Evolutionary conservation across 176 grass and related monocot species (phyloP).

Genomic region (Carex myosuroides): DNA sequence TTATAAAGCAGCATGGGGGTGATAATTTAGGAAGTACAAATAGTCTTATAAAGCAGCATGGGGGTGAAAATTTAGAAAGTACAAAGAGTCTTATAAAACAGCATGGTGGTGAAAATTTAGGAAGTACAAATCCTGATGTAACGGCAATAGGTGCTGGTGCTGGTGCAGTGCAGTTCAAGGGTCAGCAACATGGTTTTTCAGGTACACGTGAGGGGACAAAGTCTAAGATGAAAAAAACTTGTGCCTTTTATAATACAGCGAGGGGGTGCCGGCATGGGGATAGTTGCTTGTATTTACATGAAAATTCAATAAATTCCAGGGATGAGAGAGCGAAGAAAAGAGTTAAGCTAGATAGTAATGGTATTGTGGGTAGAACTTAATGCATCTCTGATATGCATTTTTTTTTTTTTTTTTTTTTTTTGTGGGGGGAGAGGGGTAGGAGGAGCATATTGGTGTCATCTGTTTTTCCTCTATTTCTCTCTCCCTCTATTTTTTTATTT

Average conservation of each 20-base stretch:
- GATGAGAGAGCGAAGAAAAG: slow-evolving; percentile 65
- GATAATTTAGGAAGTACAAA: slow-evolving; percentile 44
- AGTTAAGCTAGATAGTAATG: slow-evolving; percentile 65
- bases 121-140: slow-evolving; percentile 22
- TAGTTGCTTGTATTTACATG: slow-evolving; percentile 75
- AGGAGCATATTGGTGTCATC: background rate
- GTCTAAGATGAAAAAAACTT: slow-evolving; percentile 50
- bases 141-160: background rate
- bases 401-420: slow-evolving; percentile 34
- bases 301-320: slow-evolving; percentile 28
- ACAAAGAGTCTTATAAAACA: slow-evolving; percentile 58
- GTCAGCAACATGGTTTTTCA: slow-evolving; percentile 30
- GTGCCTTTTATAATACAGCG: slow-evolving; percentile 68
- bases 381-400: background rate
- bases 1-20: slow-evolving; percentile 86
- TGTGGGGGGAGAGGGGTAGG: background rate
- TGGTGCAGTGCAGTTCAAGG: slow-evolving; percentile 25
- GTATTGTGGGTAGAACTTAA: slow-evolving; percentile 59
- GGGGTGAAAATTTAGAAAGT: slow-evolving; percentile 54
- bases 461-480: background rate
- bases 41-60: slow-evolving; percentile 78
- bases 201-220: slow-evolving; percentile 35
- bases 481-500: background rate
- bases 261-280: slow-evolving; percentile 77
- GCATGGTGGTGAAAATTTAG: slow-evolving; percentile 76